These are phyloP conservation scores for Lentinula lateritia DNA, from an alignment of 768 basidiomycete species.

Conservation along the genomic window DNA sequence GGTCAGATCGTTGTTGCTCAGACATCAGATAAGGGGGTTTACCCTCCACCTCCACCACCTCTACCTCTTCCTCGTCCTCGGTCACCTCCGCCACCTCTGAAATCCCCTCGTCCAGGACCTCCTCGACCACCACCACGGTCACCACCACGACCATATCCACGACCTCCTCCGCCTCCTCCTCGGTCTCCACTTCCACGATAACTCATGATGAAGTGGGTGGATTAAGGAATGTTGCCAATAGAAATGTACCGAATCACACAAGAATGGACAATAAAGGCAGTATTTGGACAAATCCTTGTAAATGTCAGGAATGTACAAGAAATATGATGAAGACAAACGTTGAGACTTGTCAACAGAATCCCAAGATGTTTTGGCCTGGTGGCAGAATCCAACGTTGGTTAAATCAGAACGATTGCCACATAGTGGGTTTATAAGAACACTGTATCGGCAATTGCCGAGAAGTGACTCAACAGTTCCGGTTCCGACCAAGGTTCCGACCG, in stretches of 20 bases:
- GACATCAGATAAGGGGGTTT: slow-evolving; percentile 26
- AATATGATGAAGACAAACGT: background rate
- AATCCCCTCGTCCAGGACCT: slow-evolving; percentile 17
- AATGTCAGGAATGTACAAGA: background rate
- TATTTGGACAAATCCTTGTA: background rate
- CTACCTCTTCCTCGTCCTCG: slow-evolving; percentile 18
- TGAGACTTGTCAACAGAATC: slow-evolving; percentile 1
- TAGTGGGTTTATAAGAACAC: background rate
- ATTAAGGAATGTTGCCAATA: background rate
- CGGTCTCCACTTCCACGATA: background rate
- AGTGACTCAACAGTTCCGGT: background rate
- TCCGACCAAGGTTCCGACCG: background rate
- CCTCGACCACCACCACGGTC: slow-evolving; percentile 21
- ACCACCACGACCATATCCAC: slow-evolving; percentile 22
- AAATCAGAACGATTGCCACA: background rate
- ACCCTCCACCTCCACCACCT: slow-evolving; percentile 21
- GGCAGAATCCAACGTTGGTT: slow-evolving; percentile 7
- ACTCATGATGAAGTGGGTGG: background rate
- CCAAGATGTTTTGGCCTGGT: background rate
- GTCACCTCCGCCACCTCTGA: slow-evolving; percentile 13
- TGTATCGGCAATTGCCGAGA: background rate
- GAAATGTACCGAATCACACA: background rate
- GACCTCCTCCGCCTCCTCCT: slow-evolving; percentile 21
- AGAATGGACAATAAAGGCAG: background rate
- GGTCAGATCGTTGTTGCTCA: slow-evolving; percentile 8